Conservation (phyloP, 208 protist species). For the Tritrichomonas foetus region DNA sequence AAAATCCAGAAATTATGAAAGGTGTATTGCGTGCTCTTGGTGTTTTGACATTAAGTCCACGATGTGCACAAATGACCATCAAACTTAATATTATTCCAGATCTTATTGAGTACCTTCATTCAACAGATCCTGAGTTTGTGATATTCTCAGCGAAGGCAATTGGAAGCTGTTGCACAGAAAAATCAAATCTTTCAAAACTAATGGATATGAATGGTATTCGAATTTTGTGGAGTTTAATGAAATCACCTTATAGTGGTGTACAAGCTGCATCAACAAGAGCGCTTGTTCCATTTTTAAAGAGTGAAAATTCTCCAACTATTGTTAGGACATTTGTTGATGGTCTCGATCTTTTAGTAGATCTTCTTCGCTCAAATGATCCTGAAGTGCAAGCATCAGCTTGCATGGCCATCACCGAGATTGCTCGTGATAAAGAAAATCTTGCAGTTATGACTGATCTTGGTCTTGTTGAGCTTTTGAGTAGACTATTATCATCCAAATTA, state of each 20-base stretch:
- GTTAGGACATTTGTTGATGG: conserved; percentile 33
- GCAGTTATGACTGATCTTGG: conserved; percentile 26
- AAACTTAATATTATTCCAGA: not conserved
- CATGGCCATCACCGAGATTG: conserved; percentile 22
- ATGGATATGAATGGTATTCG: not conserved
- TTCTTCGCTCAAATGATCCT: not conserved
- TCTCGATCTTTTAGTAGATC: not conserved
- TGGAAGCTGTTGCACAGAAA: not conserved
- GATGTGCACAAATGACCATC: not conserved
- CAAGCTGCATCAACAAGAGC: conserved; percentile 3
- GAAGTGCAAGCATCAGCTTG: conserved; percentile 24
- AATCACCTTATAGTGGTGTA: not conserved
- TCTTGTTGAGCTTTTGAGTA: not conserved
- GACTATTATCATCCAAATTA: not conserved
- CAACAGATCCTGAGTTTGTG: not conserved
- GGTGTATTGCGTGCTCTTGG: not conserved
- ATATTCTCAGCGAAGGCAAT: not conserved
- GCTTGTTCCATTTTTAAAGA: conserved; percentile 13
- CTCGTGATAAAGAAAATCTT: conserved; percentile 14
- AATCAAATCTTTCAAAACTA: not conserved
- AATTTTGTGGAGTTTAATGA: conserved; percentile 24
- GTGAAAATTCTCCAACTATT: not conserved
- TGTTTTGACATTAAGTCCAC: not conserved
- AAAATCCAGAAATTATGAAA: not conserved
- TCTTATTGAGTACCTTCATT: not conserved